A percentile compares a stretch with the other conserved stretches of the same genome.
These are phyloP conservation scores for Umbellularia californica DNA, from an alignment of 164 flowering plant genomes.

Conservation along the genomic window DNA sequence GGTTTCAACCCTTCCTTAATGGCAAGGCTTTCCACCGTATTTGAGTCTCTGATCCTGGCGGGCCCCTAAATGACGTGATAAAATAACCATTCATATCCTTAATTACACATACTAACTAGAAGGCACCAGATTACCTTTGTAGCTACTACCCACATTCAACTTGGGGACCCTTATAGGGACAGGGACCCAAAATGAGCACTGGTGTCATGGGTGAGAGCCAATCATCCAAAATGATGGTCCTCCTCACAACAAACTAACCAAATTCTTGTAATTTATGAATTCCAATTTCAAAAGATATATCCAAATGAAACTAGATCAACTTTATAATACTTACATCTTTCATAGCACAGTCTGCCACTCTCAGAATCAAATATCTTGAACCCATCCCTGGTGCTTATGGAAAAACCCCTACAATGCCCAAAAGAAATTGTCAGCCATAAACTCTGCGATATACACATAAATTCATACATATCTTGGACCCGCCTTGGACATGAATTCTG, in stretches of 20 bases:
- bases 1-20: no score
- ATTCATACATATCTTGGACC: not conserved
- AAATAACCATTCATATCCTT: no score
- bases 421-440: not conserved
- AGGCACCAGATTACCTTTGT: no score
- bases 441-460: no score
- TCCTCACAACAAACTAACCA: not conserved
- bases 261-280: not conserved
- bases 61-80: no score
- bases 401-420: slow-evolving; percentile 51
- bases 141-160: no score
- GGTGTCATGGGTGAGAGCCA: no score
- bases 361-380: slow-evolving; percentile 70
- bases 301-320: not conserved
- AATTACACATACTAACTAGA: no score
- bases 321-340: slow-evolving; percentile 41
- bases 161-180: no score
- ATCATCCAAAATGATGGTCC: not conserved
- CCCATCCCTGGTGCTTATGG: slow-evolving; percentile 69
- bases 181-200: no score
- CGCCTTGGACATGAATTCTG: not conserved
- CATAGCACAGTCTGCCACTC: slow-evolving; percentile 68
- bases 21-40: no score
- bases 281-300: not conserved
- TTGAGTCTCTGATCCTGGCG: no score